Conservation (phyloP, 495 filamentous ascomycete genomes). For the Penicillium coffeae region DNA sequence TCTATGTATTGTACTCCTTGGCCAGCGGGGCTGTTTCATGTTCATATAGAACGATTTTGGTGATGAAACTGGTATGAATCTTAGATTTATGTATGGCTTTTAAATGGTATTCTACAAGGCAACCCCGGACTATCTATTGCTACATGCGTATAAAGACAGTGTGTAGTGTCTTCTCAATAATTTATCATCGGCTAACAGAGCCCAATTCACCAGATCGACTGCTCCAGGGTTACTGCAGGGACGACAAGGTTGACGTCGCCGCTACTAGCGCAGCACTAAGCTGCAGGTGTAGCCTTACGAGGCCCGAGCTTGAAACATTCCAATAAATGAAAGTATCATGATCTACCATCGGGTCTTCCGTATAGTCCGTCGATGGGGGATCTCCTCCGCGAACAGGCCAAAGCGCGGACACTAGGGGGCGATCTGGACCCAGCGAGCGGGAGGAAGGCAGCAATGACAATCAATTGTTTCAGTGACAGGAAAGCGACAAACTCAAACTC, state of each 20-base stretch:
- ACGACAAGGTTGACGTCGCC: too few species aligned
- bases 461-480: too few species aligned
- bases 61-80: background rate
- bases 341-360: background rate
- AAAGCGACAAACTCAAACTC: background rate
- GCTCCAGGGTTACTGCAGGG: too few species aligned
- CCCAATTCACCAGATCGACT: too few species aligned
- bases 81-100: background rate
- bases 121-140: too few species aligned
- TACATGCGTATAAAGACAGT: too few species aligned
- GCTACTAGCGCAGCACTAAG: too few species aligned
- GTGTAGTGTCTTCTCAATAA: too few species aligned
- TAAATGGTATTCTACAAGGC: background rate
- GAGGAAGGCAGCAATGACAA: background rate
- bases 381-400: background rate
- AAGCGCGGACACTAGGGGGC: background rate
- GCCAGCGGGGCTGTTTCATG: slow-evolving; percentile 2
- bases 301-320: background rate
- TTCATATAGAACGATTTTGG: slow-evolving; percentile 11
- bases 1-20: slow-evolving; percentile 10
- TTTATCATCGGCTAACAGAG: too few species aligned
- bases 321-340: background rate
- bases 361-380: background rate
- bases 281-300: too few species aligned
- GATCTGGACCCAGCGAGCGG: slow-evolving; percentile 5